Base-by-base conservation (phyloP, 169 alveolate genomes). In the Plasmodium blacklocki region DNA sequence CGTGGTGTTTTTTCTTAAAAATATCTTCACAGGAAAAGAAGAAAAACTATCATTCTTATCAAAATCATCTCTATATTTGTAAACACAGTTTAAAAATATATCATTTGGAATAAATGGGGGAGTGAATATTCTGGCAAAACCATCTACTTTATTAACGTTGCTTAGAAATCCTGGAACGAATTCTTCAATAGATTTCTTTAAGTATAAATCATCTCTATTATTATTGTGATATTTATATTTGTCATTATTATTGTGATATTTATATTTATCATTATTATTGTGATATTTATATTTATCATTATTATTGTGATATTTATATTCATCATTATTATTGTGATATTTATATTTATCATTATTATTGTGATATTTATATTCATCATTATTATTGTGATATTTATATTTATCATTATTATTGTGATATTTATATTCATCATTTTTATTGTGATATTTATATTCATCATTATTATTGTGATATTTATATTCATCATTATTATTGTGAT, bases 11-110 rank as follows among this genome's bases (percentile, higher is more conserved):
- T 66, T 78, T 23, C 39, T 78, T 14, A 78, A 78, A 66, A 9
- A 64, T 19, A 78, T 78, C 14, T 78, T 78, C n/a, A 78, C 32
- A 3, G 89, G 76, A 71, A 64, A 78, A 3, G 89, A 50, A 15
- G 19, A 60, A 21, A n/a, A 5, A 18, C 1, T 19, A 50, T 2
- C 58, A 50, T 50, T 32, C 7, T 9, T 39, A 6, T 45, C 76
- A 29, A 29, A 2, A 63, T 12, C 19, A 2, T 12, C 1, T 23
- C 67, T 76, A 52, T 47, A 64, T 15, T 56, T 18, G 32, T 50
- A 78, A 18, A 18, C 11, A 14, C 89, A 78, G 18, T 78, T 54
- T 60, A 78, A 32, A 26, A 66, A 78, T 4, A 23, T 78, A 26
- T 78, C 89, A 15, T 78, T 54, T 18, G 56, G 71, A 32, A 78